A percentile compares a stretch with the other conserved stretches of the same genome.
Evolutionary conservation across 805 yeast genomes (phyloP).

Genomic region (Lachancea sp.): DNA sequence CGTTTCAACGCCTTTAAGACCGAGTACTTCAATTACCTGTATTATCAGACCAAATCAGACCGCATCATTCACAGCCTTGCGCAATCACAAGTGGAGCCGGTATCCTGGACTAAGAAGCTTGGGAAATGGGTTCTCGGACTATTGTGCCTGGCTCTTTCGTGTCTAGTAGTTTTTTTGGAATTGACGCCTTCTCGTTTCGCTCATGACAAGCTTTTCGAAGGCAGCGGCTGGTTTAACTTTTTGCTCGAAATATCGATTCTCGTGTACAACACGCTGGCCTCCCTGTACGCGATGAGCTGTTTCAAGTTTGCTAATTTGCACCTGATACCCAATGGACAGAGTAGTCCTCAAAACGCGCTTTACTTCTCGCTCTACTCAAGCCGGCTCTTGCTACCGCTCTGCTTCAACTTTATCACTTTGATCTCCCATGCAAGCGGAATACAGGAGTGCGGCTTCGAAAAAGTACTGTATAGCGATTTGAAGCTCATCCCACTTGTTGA

Average conservation of each 20-base stretch:
- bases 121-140: conserved; percentile 12
- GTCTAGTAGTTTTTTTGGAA: conserved; percentile 20
- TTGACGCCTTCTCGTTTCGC: conserved; percentile 24
- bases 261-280: conserved; percentile 24
- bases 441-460: conserved; percentile 21
- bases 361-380: conserved; percentile 31
- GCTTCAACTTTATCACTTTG: conserved; percentile 29
- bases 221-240: conserved; percentile 19
- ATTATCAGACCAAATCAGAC: conserved; percentile 23
- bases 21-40: conserved; percentile 26
- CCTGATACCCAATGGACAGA: conserved; percentile 28
- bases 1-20: conserved; percentile 26
- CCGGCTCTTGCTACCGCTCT: conserved; percentile 30
- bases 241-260: conserved; percentile 20
- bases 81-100: conserved; percentile 16
- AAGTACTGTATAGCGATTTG: conserved; percentile 24
- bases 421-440: conserved; percentile 15
- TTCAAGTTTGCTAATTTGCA: conserved; percentile 30
- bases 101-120: conserved; percentile 10
- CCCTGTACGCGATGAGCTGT: conserved; percentile 30
- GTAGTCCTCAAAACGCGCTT: conserved; percentile 30
- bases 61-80: conserved; percentile 26
- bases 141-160: conserved; percentile 15
- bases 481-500: conserved; percentile 26
- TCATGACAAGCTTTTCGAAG: conserved; percentile 20